phyloP scores from a whole-genome alignment of 1,139 yeast genomes.

The Zygoascus meyerae region DNA sequence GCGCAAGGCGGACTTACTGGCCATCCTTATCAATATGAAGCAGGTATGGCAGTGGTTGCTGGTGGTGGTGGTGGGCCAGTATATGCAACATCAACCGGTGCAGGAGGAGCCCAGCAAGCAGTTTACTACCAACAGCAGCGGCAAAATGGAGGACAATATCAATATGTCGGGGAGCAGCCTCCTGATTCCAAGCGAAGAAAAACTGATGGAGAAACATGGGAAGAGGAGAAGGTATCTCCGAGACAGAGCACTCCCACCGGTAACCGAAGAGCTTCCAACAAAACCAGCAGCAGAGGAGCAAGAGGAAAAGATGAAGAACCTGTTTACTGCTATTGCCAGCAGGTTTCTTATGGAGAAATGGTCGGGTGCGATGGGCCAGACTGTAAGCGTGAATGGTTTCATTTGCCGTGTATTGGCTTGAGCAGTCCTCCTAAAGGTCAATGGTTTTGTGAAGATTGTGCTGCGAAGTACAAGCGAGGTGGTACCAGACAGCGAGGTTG shows the following conservation, averaged over 20 bases:
- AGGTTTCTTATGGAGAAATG: constrained; percentile 97
- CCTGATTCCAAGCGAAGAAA: constrained; percentile 7
- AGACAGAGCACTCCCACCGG: constrained; percentile 20
- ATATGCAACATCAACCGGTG: constrained; percentile 1
- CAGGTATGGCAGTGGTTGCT: not conserved
- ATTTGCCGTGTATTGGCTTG: constrained; percentile 89
- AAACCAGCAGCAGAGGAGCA: constrained; percentile 8
- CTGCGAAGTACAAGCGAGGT: constrained; percentile 25
- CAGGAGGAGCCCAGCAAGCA: constrained; percentile 1
- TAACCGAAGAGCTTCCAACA: constrained; percentile 15
- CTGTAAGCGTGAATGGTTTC: constrained; percentile 96
- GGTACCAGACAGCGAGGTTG: constrained; percentile 1
- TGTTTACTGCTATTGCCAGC: constrained; percentile 91
- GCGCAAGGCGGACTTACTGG: not conserved
- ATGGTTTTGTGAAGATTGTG: constrained; percentile 95
- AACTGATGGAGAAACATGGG: constrained; percentile 5
- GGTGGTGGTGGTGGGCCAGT: not conserved
- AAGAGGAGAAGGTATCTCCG: constrained; percentile 12
- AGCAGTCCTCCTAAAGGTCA: constrained; percentile 90
- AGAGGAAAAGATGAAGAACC: constrained; percentile 48
- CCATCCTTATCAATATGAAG: not conserved
- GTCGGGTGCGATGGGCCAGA: constrained; percentile 96
- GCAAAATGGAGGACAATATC: constrained; percentile 7
- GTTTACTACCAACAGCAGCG: constrained; percentile 8
- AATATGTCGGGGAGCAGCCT: constrained; percentile 9